phyloP scores from a whole-genome alignment of 371 early-diverging fungal species.

The Mycotypha africana region DNA sequence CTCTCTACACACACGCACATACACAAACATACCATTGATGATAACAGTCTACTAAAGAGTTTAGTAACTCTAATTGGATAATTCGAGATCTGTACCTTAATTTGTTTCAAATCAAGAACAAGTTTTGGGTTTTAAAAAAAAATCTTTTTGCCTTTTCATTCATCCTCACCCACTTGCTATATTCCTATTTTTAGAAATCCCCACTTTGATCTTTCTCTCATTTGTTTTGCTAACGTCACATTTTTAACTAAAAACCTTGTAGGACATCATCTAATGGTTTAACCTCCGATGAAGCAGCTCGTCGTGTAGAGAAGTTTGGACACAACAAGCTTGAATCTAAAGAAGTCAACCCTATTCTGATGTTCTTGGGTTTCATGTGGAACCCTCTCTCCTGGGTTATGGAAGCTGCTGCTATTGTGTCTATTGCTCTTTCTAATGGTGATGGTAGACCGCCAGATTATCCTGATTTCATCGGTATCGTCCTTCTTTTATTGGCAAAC shows the following conservation, averaged over 20 bases:
- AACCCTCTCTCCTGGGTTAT: constrained; percentile 79
- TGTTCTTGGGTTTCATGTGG: constrained; percentile 88
- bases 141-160: background rate
- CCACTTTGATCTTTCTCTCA: too few relatives aligned
- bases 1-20: too few relatives aligned
- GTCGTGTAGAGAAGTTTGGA: constrained; percentile 66
- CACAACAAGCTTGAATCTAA: constrained; percentile 67
- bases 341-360: constrained; percentile 74
- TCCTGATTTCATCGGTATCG: constrained; percentile 82
- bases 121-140: background rate
- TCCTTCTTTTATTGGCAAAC: constrained; percentile 76
- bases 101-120: constrained; percentile 4
- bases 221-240: constrained; percentile 14
- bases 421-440: constrained; percentile 69
- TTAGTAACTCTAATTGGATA: too few relatives aligned
- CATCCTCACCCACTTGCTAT: too few relatives aligned
- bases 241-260: constrained; percentile 5
- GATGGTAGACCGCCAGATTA: constrained; percentile 69
- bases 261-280: constrained; percentile 59
- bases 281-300: constrained; percentile 57
- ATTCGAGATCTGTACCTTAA: constrained; percentile 1
- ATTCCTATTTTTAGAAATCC: too few relatives aligned
- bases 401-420: constrained; percentile 73
- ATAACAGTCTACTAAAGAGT: too few relatives aligned
- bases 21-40: too few relatives aligned